Base-by-base conservation (phyloP, 1,139 yeast species). In the Blastobotrys arbuscula region DNA sequence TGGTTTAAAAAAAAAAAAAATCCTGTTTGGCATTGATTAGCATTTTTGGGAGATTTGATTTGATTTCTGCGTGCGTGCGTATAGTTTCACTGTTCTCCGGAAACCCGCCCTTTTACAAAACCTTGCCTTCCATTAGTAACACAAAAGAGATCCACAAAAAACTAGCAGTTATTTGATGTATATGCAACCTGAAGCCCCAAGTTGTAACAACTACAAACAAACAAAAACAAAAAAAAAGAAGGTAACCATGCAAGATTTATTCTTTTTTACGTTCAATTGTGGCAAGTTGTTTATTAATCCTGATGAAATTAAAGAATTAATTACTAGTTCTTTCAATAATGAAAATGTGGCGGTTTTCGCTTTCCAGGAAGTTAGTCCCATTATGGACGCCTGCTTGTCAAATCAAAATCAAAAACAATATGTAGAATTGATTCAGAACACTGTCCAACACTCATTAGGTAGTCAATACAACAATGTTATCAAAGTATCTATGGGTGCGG, bases 291-390 rank as follows among this genome's bases (percentile, higher is more conserved):
- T 34, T 10, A 35, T 48, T 2, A 18, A 36, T 10, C 45, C 30
- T 1, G 24, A 30, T 21, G 52, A 46, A 40, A 4, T 40, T 5
- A 2, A 5, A 13, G 24, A 23, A 24, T 28, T 43, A 23, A 30
- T 39, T 12, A 26, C 41, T 2, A 42, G 41, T 7, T 36, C 43
- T 9, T 46, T 51, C 23, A 42, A 40, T 26, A 21, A 50, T 16
- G 45, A 41, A 0, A 71, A 71, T 33, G 54, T 85, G 10, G 75
- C 78, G 49, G 87, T 77, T 0, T 75, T 86, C 60, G 94, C 87
- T 1, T 75, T 88, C 47, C 89, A 89, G 63, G 97, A 89, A 62
- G 63, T 85, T 28, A 77, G 87, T 39, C 69, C 84, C 1, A 72
- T 84, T 1, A 62, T 83, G 59, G 84, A 84, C 45, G 84, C 87